Conservation (phyloP, 139 green algal genomes). For the Chlorella sp. region DNA sequence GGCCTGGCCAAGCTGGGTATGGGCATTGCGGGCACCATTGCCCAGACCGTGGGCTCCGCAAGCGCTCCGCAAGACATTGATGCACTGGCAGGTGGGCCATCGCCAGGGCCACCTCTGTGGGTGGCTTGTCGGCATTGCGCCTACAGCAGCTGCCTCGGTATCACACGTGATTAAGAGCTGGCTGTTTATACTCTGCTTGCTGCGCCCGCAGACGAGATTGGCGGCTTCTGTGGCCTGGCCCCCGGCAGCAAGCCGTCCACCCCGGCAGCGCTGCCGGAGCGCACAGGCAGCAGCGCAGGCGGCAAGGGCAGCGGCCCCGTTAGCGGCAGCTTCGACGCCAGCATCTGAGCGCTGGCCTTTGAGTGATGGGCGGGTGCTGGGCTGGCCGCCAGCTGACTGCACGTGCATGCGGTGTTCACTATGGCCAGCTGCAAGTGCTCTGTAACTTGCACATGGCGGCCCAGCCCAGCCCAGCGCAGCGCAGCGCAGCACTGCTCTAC, state of each 20-base stretch:
- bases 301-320: not conserved
- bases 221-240: slow-evolving; percentile 32
- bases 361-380: too few relatives aligned
- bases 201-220: slow-evolving; percentile 35
- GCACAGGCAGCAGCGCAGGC: not conserved
- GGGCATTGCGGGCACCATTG: slow-evolving; percentile 26
- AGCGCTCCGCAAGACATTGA: slow-evolving; percentile 34
- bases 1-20: slow-evolving; percentile 28
- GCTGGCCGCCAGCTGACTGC: too few relatives aligned
- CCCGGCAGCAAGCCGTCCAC: not conserved
- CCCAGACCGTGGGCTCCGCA: slow-evolving; percentile 10
- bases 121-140: too few relatives aligned
- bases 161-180: too few relatives aligned
- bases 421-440: too few relatives aligned
- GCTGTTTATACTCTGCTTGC: too few relatives aligned
- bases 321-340: slow-evolving; percentile 11
- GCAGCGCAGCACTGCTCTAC: too few relatives aligned
- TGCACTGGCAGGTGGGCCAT: slow-evolving; percentile 20
- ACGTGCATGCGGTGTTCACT: too few relatives aligned
- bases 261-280: slow-evolving; percentile 3
- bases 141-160: too few relatives aligned
- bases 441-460: too few relatives aligned
- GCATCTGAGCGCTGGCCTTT: not conserved
- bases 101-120: too few relatives aligned
- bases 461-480: too few relatives aligned